These are phyloP conservation scores for Fonsecaea nubica DNA, from an alignment of 2,329 filamentous ascomycete genomes.

Conservation along the genomic window DNA sequence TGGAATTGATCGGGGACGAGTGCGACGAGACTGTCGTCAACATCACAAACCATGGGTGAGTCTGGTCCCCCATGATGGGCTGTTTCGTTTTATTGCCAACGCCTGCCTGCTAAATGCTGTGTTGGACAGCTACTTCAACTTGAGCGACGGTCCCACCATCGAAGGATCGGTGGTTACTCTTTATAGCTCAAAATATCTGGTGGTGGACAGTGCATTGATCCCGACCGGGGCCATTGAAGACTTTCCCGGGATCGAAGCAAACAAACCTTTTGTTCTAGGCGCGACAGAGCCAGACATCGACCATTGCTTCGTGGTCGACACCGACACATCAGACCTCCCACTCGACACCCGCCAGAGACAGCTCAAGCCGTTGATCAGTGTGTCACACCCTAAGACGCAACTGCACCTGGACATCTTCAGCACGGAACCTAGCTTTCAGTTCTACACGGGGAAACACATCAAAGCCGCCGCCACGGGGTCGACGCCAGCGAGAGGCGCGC, in stretches of 20 bases:
- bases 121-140: slow-evolving; percentile 69
- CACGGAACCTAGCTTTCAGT: slow-evolving; percentile 96
- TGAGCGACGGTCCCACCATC: slow-evolving; percentile 64
- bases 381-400: slow-evolving; percentile 74
- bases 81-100: neutral
- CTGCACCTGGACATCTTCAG: slow-evolving; percentile 86
- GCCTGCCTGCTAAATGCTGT: slow-evolving; percentile 16
- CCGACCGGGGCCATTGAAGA: slow-evolving; percentile 73
- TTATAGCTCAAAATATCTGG: slow-evolving; percentile 70
- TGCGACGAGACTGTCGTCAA: slow-evolving; percentile 90
- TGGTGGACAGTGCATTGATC: slow-evolving; percentile 74
- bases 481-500: slow-evolving; percentile 67
- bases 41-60: slow-evolving; percentile 92
- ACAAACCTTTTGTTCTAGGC: slow-evolving; percentile 75
- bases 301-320: slow-evolving; percentile 84
- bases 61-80: slow-evolving; percentile 20
- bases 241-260: slow-evolving; percentile 66
- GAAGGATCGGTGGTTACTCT: slow-evolving; percentile 67
- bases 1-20: slow-evolving; percentile 74
- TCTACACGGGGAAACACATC: slow-evolving; percentile 89
- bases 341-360: slow-evolving; percentile 70
- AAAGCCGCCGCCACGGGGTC: slow-evolving; percentile 70
- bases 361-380: slow-evolving; percentile 71
- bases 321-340: slow-evolving; percentile 64
- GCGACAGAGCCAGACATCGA: slow-evolving; percentile 77